Evolutionary conservation across 768 basidiomycete species (phyloP), one percentile per base, ranked within the genome.

Genomic region (Suillus bovinus): DNA sequence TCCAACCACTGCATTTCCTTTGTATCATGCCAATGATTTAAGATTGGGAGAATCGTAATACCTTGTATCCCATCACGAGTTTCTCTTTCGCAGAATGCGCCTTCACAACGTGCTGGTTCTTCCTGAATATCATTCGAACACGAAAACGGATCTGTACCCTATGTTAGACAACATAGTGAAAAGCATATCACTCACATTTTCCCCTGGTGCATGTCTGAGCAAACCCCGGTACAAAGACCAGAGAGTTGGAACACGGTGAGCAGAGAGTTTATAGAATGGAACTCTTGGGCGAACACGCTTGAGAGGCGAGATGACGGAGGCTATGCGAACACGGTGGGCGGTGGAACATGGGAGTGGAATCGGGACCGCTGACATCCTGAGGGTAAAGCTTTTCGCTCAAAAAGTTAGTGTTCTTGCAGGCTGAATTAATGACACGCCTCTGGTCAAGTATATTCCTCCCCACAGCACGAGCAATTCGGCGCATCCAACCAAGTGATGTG

Each of bases 221-320:
- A 96, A 79, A 4, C 85, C 84, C 24, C 92, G 82, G 72, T 94
- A 96, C 5, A 95, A 76, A 0, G 79, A 73, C 89, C 91, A 92
- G 67, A 90, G 72, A 0, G 91, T 93, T 4, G 94, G 93, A 31
- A 87, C 74, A 24, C 88, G 83, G 71, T 96, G 94, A 0, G 87
- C 87, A 0, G 81, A 78, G 31, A 93, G 86, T 55, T 82, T 71
- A 69, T 81, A 93, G 68, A 93, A 91, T 4, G 89, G 86, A 3
- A 84, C 79, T 24, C 81, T 79, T 10, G 89, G 85, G 13, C 85
- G 80, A 6, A 86, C 77, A 34, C 87, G 85, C 36, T 83, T 81
- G 1, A 91, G 73, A 47, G 84, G 78, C 5, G 86, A 82, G 17
- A 92, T 71, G 14, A 85, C 76, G 54, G 71, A 64, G 0, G 84